Percentiles rank a stretch among this genome's conserved stretches.
These are phyloP conservation scores for Xylaria polymorpha DNA, from an alignment of 2,329 filamentous ascomycete species.

Conservation along the genomic window DNA sequence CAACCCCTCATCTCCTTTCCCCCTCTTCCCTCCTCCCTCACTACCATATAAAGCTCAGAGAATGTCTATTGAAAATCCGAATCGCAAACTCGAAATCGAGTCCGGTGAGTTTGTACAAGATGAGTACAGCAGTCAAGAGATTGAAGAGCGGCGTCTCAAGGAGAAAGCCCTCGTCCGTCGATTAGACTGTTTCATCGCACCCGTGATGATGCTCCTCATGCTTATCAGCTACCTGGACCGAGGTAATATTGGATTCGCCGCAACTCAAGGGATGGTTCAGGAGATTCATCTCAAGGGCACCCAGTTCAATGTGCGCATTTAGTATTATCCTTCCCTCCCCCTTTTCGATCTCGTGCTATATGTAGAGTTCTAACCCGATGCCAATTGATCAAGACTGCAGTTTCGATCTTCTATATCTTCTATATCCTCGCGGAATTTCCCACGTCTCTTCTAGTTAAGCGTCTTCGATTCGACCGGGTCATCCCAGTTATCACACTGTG, in stretches of 20 bases:
- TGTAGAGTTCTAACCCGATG: background rate
- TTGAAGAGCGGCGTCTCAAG: slow-evolving; percentile 13
- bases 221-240: slow-evolving; percentile 45
- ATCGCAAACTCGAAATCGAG: slow-evolving; percentile 24
- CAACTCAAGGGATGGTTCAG: slow-evolving; percentile 44
- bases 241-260: slow-evolving; percentile 46
- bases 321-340: background rate
- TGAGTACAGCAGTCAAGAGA: slow-evolving; percentile 13
- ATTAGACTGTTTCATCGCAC: slow-evolving; percentile 38
- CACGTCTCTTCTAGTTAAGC: slow-evolving; percentile 43
- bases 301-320: slow-evolving; percentile 38
- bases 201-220: slow-evolving; percentile 39
- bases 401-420: slow-evolving; percentile 46
- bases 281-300: slow-evolving; percentile 41
- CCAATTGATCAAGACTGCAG: slow-evolving; percentile 38
- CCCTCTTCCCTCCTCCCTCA: background rate
- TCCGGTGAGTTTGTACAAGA: slow-evolving; percentile 13
- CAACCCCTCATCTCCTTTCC: background rate
- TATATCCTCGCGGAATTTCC: slow-evolving; percentile 47
- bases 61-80: slow-evolving; percentile 12
- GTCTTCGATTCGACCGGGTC: slow-evolving; percentile 44
- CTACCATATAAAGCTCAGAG: background rate
- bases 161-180: slow-evolving; percentile 37
- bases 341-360: background rate
- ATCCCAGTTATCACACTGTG: slow-evolving; percentile 41